These are phyloP conservation scores for Cryptosporidium ryanae DNA, from an alignment of 169 alveolate species.

Conservation along the genomic window DNA sequence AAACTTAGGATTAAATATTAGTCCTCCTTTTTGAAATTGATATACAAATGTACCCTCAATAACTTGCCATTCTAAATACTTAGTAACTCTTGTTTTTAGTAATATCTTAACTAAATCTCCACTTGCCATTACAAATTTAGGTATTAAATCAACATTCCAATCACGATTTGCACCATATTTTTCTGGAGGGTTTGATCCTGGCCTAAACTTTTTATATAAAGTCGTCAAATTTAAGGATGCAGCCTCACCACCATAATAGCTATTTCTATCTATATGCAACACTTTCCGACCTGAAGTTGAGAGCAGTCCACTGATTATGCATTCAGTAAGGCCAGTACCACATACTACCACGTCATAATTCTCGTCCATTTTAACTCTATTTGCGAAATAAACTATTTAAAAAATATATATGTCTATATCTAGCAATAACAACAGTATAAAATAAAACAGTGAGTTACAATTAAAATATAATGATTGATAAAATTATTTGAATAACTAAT, in stretches of 20 bases:
- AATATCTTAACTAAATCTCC: constrained; percentile 96
- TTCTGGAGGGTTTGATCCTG: constrained; percentile 90
- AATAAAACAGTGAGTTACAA: too few species aligned
- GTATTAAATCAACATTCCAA: constrained; percentile 98
- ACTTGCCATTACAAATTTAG: constrained; percentile 97
- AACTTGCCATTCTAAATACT: constrained; percentile 95
- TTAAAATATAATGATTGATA: too few species aligned
- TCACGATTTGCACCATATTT: constrained; percentile 95
- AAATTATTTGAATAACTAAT: too few species aligned
- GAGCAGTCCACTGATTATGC: constrained; percentile 96
- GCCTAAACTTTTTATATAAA: constrained; percentile 92
- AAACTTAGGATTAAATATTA: constrained; percentile 91
- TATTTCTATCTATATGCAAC: constrained; percentile 95
- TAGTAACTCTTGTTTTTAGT: constrained; percentile 94
- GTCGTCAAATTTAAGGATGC: constrained; percentile 97
- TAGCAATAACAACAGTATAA: too few species aligned
- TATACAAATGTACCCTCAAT: constrained; percentile 97
- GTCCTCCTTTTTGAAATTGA: constrained; percentile 95
- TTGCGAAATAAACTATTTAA: too few species aligned
- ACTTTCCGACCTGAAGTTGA: constrained; percentile 94
- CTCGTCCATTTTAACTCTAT: constrained; percentile 34
- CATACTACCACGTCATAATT: constrained; percentile 88
- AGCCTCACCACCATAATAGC: constrained; percentile 98
- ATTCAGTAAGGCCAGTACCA: constrained; percentile 98
- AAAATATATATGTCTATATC: too few species aligned